Evolutionary conservation across 805 yeast species (phyloP).

Genomic region (Saccharomycopsis malanga): DNA sequence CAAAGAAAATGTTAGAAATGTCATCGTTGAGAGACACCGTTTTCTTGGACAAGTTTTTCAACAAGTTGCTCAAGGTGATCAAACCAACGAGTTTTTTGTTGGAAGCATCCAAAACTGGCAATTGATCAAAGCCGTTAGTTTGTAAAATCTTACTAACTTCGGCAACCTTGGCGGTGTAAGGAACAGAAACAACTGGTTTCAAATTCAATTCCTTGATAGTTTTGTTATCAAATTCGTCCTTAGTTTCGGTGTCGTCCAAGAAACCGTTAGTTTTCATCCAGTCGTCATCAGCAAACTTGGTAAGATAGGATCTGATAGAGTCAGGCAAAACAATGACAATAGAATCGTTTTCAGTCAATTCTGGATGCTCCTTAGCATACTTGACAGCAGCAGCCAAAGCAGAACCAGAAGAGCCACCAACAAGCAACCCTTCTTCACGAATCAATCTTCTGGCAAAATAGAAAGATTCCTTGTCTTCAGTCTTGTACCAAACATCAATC

Average conservation of each 20-base stretch:
- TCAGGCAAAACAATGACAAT: conserved; percentile 83
- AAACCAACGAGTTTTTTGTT: conserved; percentile 63
- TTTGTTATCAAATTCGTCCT: conserved; percentile 33
- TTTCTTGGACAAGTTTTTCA: conserved; percentile 59
- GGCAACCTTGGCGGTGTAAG: conserved; percentile 49
- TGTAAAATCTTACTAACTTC: conserved; percentile 64
- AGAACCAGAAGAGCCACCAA: conserved; percentile 86
- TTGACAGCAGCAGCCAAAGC: conserved; percentile 74
- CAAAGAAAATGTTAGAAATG: conserved; percentile 55
- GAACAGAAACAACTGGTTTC: conserved; percentile 75
- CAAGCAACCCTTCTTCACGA: conserved; percentile 76
- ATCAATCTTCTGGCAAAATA: conserved; percentile 75
- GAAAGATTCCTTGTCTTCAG: conserved; percentile 77
- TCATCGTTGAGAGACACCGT: conserved; percentile 48
- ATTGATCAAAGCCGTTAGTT: conserved; percentile 75
- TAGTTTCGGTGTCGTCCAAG: conserved; percentile 43
- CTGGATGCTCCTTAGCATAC: conserved; percentile 53
- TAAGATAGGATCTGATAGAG: conserved; percentile 76
- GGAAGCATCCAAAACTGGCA: conserved; percentile 58
- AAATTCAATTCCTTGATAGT: conserved; percentile 64
- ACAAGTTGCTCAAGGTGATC: conserved; percentile 65
- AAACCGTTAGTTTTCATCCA: conserved; percentile 81
- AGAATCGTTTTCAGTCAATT: conserved; percentile 62
- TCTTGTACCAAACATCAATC: conserved; percentile 79
- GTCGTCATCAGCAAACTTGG: conserved; percentile 85